These are phyloP conservation scores for Backusella parvicylindrica DNA, from an alignment of 192 early-diverging fungal genomes.

Conservation along the genomic window DNA sequence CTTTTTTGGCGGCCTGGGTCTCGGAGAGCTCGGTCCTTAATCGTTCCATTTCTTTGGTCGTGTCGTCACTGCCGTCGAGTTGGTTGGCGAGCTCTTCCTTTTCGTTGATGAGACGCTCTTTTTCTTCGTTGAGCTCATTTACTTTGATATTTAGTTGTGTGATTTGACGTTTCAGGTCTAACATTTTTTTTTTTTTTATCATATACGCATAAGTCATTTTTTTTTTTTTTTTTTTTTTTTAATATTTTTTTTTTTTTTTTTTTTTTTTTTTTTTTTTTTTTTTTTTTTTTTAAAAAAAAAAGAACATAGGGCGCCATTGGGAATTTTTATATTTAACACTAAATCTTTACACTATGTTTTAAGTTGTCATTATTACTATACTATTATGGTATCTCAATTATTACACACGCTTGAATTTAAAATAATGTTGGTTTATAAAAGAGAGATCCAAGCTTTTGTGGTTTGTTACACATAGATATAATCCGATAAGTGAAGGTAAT, in stretches of 20 bases:
- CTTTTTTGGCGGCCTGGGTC: conserved; percentile 25
- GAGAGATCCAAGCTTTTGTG: neutral
- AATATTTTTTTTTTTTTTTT: too few relatives aligned
- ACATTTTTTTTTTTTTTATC: too few relatives aligned
- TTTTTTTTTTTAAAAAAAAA: too few relatives aligned
- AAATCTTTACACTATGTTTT: too few relatives aligned
- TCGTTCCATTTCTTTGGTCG: neutral
- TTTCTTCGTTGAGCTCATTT: conserved; percentile 48
- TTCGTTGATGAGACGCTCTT: conserved; percentile 32
- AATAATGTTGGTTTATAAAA: neutral
- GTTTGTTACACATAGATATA: neutral
- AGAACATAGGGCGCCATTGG: too few relatives aligned
- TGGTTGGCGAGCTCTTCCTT: conserved; percentile 11
- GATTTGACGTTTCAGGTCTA: conserved; percentile 28
- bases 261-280: too few relatives aligned
- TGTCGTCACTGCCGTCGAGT: neutral
- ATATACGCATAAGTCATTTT: too few relatives aligned
- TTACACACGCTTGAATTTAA: too few relatives aligned
- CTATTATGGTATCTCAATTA: too few relatives aligned
- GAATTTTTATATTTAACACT: too few relatives aligned
- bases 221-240: too few relatives aligned
- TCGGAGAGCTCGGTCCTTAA: conserved; percentile 24
- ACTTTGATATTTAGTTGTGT: conserved; percentile 24
- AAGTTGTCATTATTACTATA: too few relatives aligned
- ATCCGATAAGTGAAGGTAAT: neutral